A percentile compares a stretch with the other conserved stretches of the same genome.
These are phyloP conservation scores for Triangularia setosa DNA, from an alignment of 2,329 filamentous ascomycete species.

Conservation along the genomic window DNA sequence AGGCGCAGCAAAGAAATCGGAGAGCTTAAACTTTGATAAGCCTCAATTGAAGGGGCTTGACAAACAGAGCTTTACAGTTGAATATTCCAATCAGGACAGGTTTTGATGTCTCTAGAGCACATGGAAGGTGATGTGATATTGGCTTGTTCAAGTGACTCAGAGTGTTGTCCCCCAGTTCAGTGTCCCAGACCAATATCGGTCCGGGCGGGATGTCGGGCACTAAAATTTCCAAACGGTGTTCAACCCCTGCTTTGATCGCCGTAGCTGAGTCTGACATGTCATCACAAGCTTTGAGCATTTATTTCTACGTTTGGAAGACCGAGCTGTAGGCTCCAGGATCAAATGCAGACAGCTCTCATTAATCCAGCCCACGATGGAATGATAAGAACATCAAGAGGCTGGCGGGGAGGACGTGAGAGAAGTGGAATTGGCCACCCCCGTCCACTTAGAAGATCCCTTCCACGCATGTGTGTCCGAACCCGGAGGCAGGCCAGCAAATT, in stretches of 20 bases:
- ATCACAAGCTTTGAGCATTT: background rate
- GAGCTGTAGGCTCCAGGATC: background rate
- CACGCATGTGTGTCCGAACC: constrained; percentile 17
- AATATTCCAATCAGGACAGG: background rate
- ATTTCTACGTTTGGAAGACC: background rate
- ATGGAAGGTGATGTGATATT: background rate
- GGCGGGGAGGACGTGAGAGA: background rate
- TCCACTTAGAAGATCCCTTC: background rate
- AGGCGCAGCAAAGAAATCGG: background rate
- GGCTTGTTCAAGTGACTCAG: constrained; percentile 4
- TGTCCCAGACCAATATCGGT: background rate
- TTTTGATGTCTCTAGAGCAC: background rate
- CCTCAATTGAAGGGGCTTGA: background rate
- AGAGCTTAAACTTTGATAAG: background rate
- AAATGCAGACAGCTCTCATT: background rate
- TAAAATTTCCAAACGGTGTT: background rate
- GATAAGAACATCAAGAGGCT: background rate
- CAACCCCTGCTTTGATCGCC: background rate
- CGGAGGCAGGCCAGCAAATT: background rate
- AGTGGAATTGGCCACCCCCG: background rate
- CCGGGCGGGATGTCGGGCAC: constrained; percentile 8
- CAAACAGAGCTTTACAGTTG: background rate
- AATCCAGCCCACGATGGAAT: background rate
- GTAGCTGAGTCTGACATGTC: background rate
- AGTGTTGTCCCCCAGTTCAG: background rate